Evolutionary conservation across 805 yeast species (phyloP).

Genomic region (Metschnikowia lochheadii): DNA sequence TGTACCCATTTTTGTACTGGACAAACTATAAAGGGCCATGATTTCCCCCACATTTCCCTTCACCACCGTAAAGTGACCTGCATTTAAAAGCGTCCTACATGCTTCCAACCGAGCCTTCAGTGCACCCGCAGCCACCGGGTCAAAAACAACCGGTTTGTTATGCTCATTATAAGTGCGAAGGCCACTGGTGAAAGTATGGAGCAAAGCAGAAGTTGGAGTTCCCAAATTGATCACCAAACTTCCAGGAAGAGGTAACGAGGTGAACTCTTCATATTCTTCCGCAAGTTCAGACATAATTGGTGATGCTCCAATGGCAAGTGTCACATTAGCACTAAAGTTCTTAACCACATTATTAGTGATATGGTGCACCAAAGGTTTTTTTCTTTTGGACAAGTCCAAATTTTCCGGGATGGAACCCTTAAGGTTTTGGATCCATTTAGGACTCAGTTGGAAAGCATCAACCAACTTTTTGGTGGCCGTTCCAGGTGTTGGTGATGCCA

Average conservation of each 20-base stretch:
- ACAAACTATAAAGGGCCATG: slow-evolving; percentile 45
- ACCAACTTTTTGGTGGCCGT: slow-evolving; percentile 43
- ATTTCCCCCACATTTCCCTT: slow-evolving; percentile 90
- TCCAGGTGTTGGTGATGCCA: slow-evolving; percentile 57
- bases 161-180: slow-evolving; percentile 51
- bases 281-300: slow-evolving; percentile 83
- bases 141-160: slow-evolving; percentile 67
- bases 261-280: slow-evolving; percentile 65
- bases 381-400: background rate
- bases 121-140: slow-evolving; percentile 95
- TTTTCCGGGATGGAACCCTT: background rate
- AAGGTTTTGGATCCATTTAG: slow-evolving; percentile 5
- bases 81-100: slow-evolving; percentile 46
- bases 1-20: slow-evolving; percentile 8
- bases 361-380: slow-evolving; percentile 72
- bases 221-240: slow-evolving; percentile 74
- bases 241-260: slow-evolving; percentile 44
- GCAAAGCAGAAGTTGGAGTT: slow-evolving; percentile 48
- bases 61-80: slow-evolving; percentile 60
- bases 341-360: slow-evolving; percentile 87
- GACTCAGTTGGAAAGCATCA: slow-evolving; percentile 24
- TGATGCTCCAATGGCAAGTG: slow-evolving; percentile 78
- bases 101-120: slow-evolving; percentile 51
- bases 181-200: slow-evolving; percentile 48
- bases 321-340: slow-evolving; percentile 81